These are phyloP conservation scores for Sporisorium sorghi DNA, from an alignment of 1,284 basidiomycete species.

Conservation along the genomic window DNA sequence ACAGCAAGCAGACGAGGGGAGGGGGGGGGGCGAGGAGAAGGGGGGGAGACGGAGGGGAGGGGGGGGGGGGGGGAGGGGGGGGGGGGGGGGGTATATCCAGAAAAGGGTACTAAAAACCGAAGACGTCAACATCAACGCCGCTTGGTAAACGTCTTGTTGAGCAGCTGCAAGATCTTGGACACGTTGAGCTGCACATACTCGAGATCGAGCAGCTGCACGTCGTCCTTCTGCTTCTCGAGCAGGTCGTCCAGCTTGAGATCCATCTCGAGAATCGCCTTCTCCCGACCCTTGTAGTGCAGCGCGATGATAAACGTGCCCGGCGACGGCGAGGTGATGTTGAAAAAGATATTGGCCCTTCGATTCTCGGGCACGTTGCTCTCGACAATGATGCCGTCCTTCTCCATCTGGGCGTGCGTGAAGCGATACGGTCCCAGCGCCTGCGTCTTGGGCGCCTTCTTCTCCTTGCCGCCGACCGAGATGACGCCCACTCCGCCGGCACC, in stretches of 20 bases:
- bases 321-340: constrained; percentile 96
- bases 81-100: constrained; percentile 23
- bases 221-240: constrained; percentile 98
- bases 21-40: too few relatives aligned
- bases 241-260: constrained; percentile 99
- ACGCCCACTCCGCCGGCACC: constrained; percentile 88
- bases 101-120: background rate
- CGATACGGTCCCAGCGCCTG: constrained; percentile 92
- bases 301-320: constrained; percentile 99
- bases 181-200: constrained; percentile 98
- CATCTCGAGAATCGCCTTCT: constrained; percentile 99
- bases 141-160: constrained; percentile 70
- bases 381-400: constrained; percentile 99
- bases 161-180: constrained; percentile 86
- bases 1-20: too few relatives aligned
- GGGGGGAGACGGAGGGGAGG: too few relatives aligned
- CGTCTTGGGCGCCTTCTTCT: constrained; percentile 89
- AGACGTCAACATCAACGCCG: constrained; percentile 27
- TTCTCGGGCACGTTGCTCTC: constrained; percentile 99
- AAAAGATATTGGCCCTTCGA: constrained; percentile 91
- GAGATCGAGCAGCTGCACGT: constrained; percentile 91
- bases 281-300: constrained; percentile 97
- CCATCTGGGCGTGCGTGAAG: constrained; percentile 96
- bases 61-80: too few relatives aligned
- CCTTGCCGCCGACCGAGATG: constrained; percentile 93